Conservation (phyloP, 2,329 filamentous ascomycete species). For the Neospermospora avenae region DNA sequence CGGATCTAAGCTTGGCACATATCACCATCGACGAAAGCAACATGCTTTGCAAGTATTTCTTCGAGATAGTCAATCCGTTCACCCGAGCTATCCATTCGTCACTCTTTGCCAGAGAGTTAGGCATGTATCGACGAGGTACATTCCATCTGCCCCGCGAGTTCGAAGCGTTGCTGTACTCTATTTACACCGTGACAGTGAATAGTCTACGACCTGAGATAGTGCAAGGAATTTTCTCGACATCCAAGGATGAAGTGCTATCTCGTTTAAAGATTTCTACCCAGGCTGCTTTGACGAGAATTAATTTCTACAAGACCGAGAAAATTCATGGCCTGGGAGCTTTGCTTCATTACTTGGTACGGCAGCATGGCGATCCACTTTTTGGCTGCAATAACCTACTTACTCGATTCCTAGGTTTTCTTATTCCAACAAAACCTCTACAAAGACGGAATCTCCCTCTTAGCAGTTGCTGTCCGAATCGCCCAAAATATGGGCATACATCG, state of each 20-base stretch:
- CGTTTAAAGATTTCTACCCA: conserved; percentile 15
- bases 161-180: conserved; percentile 64
- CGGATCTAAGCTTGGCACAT: conserved; percentile 7
- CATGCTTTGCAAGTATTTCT: conserved; percentile 66
- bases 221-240: conserved; percentile 22
- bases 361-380: not conserved
- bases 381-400: not conserved
- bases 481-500: conserved; percentile 64
- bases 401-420: conserved; percentile 17
- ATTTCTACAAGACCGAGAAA: conserved; percentile 22
- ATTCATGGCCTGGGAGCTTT: conserved; percentile 15
- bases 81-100: conserved; percentile 65
- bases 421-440: conserved; percentile 49
- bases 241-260: conserved; percentile 13
- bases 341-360: conserved; percentile 23
- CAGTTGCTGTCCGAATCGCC: conserved; percentile 61
- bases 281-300: conserved; percentile 17
- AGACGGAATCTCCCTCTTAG: conserved; percentile 58
- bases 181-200: conserved; percentile 58
- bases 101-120: conserved; percentile 58
- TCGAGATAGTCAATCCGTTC: conserved; percentile 66
- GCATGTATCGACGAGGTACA: conserved; percentile 51
- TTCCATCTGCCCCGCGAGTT: conserved; percentile 43
- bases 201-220: conserved; percentile 52
- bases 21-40: conserved; percentile 34